Percentiles rank a stretch among this genome's conserved stretches.
phyloP scores from a whole-genome alignment of 1,284 basidiomycete genomes.

The Melanopsichium pennsylvanicum region DNA sequence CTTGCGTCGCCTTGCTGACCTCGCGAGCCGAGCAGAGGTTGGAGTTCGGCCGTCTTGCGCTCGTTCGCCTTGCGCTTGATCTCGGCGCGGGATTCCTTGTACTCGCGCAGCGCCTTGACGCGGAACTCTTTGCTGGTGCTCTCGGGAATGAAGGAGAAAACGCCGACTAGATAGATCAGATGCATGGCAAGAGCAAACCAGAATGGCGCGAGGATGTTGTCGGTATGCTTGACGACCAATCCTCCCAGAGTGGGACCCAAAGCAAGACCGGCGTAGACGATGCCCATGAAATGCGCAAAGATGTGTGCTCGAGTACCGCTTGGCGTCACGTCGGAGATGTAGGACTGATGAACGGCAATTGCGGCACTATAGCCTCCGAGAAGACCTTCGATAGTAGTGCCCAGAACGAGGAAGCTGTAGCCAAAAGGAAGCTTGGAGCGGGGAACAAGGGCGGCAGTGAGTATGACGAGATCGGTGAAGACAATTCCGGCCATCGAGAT shows the following conservation, averaged over 20 bases:
- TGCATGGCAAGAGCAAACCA: conserved; percentile 51
- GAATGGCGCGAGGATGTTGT: conserved; percentile 49
- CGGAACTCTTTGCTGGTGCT: conserved; percentile 46
- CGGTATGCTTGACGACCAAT: conserved; percentile 51
- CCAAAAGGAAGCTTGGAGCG: conserved; percentile 66
- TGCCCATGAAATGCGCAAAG: conserved; percentile 57
- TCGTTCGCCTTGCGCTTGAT: conserved; percentile 36
- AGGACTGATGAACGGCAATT: conserved; percentile 80
- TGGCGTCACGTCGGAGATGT: conserved; percentile 69
- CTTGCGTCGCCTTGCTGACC: conserved; percentile 3
- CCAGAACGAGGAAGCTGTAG: conserved; percentile 80
- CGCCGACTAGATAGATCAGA: conserved; percentile 46
- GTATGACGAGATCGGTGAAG: conserved; percentile 72
- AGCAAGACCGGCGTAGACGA: conserved; percentile 56
- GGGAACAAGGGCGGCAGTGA: conserved; percentile 38
- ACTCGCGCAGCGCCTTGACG: conserved; percentile 38
- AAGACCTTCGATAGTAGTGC: conserved; percentile 81
- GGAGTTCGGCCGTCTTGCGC: conserved; percentile 34
- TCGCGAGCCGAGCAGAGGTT: conserved; percentile 28
- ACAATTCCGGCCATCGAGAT: conserved; percentile 76
- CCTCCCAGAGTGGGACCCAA: conserved; percentile 62
- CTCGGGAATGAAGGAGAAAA: conserved; percentile 56
- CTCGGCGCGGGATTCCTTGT: conserved; percentile 27
- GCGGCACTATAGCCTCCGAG: conserved; percentile 86
- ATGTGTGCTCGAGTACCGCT: conserved; percentile 56